These are phyloP conservation scores for Agapanthus africanus DNA, from an alignment of 106 monocot genomes.

Conservation along the genomic window DNA sequence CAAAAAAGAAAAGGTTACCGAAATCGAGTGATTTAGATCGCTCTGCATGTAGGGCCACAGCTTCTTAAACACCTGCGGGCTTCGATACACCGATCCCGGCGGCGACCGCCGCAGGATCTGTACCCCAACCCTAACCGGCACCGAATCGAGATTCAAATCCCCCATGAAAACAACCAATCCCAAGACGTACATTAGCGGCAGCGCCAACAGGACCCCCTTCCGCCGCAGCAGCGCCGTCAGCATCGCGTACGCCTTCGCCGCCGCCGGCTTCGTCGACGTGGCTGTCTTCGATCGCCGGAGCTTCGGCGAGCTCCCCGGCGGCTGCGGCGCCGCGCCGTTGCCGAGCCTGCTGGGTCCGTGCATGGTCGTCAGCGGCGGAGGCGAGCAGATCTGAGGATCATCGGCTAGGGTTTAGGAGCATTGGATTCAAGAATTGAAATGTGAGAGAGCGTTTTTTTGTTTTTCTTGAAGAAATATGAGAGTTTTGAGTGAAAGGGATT, in stretches of 20 bases:
- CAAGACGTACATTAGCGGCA: conserved; percentile 48
- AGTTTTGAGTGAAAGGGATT: not conserved
- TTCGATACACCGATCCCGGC: conserved; percentile 69
- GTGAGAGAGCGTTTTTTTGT: not conserved
- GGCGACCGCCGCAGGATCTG: conserved; percentile 35
- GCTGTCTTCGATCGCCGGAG: conserved; percentile 14
- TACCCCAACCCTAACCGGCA: conserved; percentile 36
- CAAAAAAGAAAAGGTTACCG: conserved; percentile 29
- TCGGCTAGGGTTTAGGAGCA: not conserved
- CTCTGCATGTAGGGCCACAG: conserved; percentile 60
- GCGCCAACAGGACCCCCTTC: conserved; percentile 45
- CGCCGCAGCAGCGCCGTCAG: conserved; percentile 40
- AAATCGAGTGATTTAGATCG: conserved; percentile 49
- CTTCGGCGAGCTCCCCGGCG: not conserved
- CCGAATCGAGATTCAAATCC: conserved; percentile 14
- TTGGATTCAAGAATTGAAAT: too few relatives aligned
- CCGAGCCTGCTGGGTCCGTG: conserved; percentile 18
- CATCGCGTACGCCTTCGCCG: conserved; percentile 12
- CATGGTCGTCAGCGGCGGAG: conserved; percentile 9
- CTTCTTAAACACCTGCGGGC: conserved; percentile 60
- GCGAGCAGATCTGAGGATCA: conserved; percentile 12
- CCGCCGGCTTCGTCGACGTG: conserved; percentile 8
- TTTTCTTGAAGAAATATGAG: not conserved
- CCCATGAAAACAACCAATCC: conserved; percentile 52
- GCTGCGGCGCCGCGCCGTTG: not conserved